Evolutionary conservation across 176 grass and related monocot species (phyloP).

Genomic region (Aegilops tauschii): DNA sequence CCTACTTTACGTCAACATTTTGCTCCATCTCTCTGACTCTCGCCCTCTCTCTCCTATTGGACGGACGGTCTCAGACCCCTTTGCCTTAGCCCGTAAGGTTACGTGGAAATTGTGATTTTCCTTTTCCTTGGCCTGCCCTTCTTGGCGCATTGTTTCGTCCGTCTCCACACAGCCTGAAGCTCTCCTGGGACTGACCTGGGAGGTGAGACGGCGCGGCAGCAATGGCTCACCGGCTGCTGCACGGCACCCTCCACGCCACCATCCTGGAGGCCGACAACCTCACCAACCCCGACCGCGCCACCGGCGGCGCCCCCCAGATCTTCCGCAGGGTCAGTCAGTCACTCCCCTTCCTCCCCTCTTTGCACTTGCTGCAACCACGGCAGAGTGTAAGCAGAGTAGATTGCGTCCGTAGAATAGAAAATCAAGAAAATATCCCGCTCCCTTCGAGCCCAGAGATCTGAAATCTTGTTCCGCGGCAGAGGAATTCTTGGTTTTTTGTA

Average conservation of each 20-base stretch:
- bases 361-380: no score
- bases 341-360: neutral
- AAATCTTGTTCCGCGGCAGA: neutral
- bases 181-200: neutral
- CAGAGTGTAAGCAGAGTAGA: neutral
- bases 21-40: neutral
- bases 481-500: neutral
- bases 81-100: neutral
- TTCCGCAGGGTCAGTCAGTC: conserved; percentile 71
- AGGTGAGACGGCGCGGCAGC: neutral
- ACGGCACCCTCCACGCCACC: conserved; percentile 63
- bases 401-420: neutral
- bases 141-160: neutral
- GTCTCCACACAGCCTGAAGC: neutral
- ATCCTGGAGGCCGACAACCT: conserved; percentile 59
- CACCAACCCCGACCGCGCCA: conserved; percentile 28
- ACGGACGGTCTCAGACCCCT: neutral
- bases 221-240: conserved; percentile 67
- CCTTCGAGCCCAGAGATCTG: neutral
- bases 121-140: no score
- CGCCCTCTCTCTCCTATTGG: neutral
- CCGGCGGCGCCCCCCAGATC: conserved; percentile 54
- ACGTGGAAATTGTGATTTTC: no score
- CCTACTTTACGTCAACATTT: neutral
- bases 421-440: neutral